Conservation (phyloP, 306 rosid species). For the Trichosanthes truncata region DNA sequence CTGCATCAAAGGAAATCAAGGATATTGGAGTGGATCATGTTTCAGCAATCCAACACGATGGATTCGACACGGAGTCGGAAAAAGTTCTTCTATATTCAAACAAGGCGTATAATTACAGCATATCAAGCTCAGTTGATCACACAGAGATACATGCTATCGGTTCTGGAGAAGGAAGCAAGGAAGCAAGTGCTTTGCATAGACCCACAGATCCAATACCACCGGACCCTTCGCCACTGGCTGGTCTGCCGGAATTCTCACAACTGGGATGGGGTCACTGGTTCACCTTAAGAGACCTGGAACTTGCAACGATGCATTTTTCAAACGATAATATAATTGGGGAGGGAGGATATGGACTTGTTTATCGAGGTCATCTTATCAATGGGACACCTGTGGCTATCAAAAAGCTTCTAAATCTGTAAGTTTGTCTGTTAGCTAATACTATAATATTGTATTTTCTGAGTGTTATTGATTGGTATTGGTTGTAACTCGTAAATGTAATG, state of each 20-base stretch:
- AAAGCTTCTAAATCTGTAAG: conserved; percentile 90
- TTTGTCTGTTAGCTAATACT: background rate
- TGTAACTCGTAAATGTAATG: background rate
- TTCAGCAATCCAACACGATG: conserved; percentile 33
- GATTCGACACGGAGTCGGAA: conserved; percentile 50
- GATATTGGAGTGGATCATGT: conserved; percentile 75
- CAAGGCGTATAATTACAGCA: conserved; percentile 58
- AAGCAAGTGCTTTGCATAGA: conserved; percentile 14
- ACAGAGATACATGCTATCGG: conserved; percentile 48
- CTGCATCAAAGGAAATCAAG: conserved; percentile 75
- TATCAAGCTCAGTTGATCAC: conserved; percentile 56
- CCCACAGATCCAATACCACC: conserved; percentile 37
- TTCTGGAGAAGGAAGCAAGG: conserved; percentile 60
- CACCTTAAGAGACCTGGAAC: conserved; percentile 82
- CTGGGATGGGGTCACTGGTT: conserved; percentile 99
- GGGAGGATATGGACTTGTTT: conserved; percentile 94
- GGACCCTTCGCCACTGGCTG: conserved; percentile 65
- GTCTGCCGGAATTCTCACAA: conserved; percentile 85
- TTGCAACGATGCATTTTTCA: conserved; percentile 74
- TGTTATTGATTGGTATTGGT: conserved; percentile 1
- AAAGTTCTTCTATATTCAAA: conserved; percentile 50
- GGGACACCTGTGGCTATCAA: conserved; percentile 86
- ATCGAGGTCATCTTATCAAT: conserved; percentile 62
- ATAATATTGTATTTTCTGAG: background rate
- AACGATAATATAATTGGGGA: conserved; percentile 81